Conservation (phyloP, 306 rosid genomes). For the Prunus davidiana region DNA sequence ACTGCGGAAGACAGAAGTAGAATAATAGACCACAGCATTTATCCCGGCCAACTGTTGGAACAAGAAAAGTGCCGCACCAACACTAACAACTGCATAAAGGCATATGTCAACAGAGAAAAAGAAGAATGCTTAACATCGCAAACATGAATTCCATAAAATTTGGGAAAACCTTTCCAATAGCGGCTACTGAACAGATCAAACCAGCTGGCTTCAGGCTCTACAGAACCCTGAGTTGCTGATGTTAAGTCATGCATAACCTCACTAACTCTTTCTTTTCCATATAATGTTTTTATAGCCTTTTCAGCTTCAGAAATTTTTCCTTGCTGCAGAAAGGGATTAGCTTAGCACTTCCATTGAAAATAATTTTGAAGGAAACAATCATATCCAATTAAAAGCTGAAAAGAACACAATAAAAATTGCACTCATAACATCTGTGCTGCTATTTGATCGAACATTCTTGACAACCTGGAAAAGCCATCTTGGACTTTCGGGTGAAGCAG, state of each 20-base stretch:
- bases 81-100: conserved; percentile 72
- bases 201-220: conserved; percentile 97
- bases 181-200: conserved; percentile 90
- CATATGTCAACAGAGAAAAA: conserved; percentile 19
- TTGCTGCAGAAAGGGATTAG: conserved; percentile 56
- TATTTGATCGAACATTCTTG: conserved; percentile 16
- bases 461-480: conserved; percentile 96
- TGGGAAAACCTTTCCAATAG: conserved; percentile 73
- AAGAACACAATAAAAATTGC: neutral
- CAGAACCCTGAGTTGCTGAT: conserved; percentile 69
- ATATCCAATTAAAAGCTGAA: neutral
- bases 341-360: conserved; percentile 9
- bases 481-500: conserved; percentile 89
- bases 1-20: conserved; percentile 87
- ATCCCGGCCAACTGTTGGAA: conserved; percentile 96
- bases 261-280: conserved; percentile 79
- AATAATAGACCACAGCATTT: conserved; percentile 91
- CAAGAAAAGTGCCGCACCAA: conserved; percentile 85
- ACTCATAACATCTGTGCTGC: conserved; percentile 12
- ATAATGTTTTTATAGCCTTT: conserved; percentile 62
- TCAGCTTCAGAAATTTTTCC: conserved; percentile 80
- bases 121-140: neutral
- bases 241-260: conserved; percentile 62
- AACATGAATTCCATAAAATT: neutral
- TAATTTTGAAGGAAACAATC: conserved; percentile 19